Percentiles rank a stretch among this genome's conserved stretches.
phyloP scores from a whole-genome alignment of 805 yeast species.

The Monosporozyma yasuniensis region DNA sequence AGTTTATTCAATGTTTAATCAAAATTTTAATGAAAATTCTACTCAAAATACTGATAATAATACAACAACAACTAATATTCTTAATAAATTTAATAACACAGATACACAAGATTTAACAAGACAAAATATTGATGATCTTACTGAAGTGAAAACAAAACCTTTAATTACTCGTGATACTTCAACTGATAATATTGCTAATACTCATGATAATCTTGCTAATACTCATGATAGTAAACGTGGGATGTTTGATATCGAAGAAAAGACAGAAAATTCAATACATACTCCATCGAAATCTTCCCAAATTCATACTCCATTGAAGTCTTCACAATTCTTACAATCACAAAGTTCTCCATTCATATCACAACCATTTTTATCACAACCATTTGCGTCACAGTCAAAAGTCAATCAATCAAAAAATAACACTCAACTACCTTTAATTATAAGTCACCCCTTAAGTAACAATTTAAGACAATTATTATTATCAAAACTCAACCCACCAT shows the following conservation, averaged over 20 bases:
- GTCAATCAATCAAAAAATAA: background rate
- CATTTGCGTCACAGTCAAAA: background rate
- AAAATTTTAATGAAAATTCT: conserved; percentile 19
- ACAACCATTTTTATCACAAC: conserved; percentile 14
- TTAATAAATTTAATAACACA: conserved; percentile 19
- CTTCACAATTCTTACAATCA: conserved; percentile 6
- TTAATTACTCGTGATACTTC: background rate
- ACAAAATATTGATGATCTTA: conserved; percentile 29
- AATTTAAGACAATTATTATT: conserved; percentile 34
- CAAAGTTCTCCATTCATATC: conserved; percentile 27
- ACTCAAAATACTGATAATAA: background rate
- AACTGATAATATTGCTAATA: background rate
- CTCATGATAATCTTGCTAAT: background rate
- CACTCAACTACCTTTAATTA: conserved; percentile 4
- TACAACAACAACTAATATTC: conserved; percentile 10
- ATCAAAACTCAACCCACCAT: conserved; percentile 31
- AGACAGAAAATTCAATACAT: conserved; percentile 12
- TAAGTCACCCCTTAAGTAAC: conserved; percentile 40
- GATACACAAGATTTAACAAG: conserved; percentile 32
- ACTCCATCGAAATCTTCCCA: conserved; percentile 1
- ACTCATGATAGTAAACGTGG: conserved; percentile 7
- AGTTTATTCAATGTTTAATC: conserved; percentile 66
- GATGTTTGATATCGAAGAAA: conserved; percentile 27
- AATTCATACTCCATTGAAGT: conserved; percentile 1
- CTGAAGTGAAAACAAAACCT: conserved; percentile 24